Conservation (phyloP, 768 basidiomycete genomes). For the Pilatotrama ljubarskyi region DNA sequence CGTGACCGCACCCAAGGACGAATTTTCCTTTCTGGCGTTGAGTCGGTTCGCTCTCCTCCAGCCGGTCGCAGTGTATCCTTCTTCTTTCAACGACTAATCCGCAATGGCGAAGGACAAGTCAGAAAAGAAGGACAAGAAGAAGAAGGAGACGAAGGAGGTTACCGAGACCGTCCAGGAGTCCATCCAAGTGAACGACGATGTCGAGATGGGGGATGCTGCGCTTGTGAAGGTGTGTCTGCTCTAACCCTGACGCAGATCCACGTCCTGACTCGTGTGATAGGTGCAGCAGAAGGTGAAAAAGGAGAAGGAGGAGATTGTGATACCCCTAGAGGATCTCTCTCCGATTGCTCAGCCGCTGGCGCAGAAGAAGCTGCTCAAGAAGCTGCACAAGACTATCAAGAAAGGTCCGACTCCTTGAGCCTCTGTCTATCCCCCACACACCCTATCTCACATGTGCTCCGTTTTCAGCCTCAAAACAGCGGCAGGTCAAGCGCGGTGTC, state of each 20-base stretch:
- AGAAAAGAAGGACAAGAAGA: slow-evolving; percentile 76
- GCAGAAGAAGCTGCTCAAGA: slow-evolving; percentile 90
- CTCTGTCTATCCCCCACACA: background rate
- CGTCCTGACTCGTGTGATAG: slow-evolving; percentile 29
- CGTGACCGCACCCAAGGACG: slow-evolving; percentile 2
- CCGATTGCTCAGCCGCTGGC: slow-evolving; percentile 95
- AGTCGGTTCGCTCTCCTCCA: background rate
- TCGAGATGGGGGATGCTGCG: slow-evolving; percentile 44
- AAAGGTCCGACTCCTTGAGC: slow-evolving; percentile 61
- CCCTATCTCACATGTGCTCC: slow-evolving; percentile 5
- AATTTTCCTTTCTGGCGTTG: slow-evolving; percentile 1
- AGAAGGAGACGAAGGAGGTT: slow-evolving; percentile 44
- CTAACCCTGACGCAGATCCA: background rate
- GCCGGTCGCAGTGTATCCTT: background rate
- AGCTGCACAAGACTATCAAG: slow-evolving; percentile 92
- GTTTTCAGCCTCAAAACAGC: slow-evolving; percentile 81
- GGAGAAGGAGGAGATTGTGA: slow-evolving; percentile 62
- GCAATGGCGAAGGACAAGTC: slow-evolving; percentile 71
- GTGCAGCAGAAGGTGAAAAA: slow-evolving; percentile 62
- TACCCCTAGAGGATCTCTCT: slow-evolving; percentile 80
- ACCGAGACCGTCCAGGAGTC: slow-evolving; percentile 27
- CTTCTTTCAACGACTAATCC: background rate
- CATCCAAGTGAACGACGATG: slow-evolving; percentile 42
- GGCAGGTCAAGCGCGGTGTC: slow-evolving; percentile 96
- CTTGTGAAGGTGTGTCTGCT: slow-evolving; percentile 35